Base-by-base conservation (phyloP, 805 yeast species). In the Yarrowia keelungensis region DNA sequence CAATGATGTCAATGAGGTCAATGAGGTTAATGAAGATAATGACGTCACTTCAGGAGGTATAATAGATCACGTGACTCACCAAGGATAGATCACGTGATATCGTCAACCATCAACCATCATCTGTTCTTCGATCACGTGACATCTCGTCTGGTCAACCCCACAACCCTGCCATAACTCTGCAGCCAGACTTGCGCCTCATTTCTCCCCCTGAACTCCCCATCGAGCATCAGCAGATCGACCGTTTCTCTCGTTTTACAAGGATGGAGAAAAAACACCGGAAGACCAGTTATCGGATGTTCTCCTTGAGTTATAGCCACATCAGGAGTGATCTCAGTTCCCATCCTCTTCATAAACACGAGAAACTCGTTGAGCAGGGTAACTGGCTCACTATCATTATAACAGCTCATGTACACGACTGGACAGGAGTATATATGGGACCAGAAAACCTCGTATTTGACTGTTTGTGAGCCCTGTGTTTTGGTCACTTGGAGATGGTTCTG, bases 221-320 rank as follows among this genome's bases (percentile, higher is more conserved):
- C 51, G 9, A 5, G 53, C 38, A 26, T 32, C 56, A 62, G 8
- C 26, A 38, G 2, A 8, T 19, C 46, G 16, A 62, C 32, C 14
- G 26, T 32, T 11, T 47, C 54, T 2, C 36, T 15, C 36, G 56
- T 71, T 45, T 69, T 43, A 62, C 69, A 69, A 62, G 69, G 50
- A 69, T 58, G 50, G 62, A 68, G 47, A 67, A 71, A 51, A 65
- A 68, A 68, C 43, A 32, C 45, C 8, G 70, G 70, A 3, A 49
- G n/a, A 50, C 36, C 67, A 45, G 64, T 42, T 36, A 41, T 38
- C 68, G 54, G 71, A 69, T 45, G 71, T 43, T 45, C 70, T 15
- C 49, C 53, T 36, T 22, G 69, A 42, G 35, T 16, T 22, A 32
- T 62, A 1, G 16, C 65, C 14, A 43, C 16, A 16, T 59, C 65